phyloP scores from a whole-genome alignment of 805 yeast genomes.

The Jamesozyma hellenica region DNA sequence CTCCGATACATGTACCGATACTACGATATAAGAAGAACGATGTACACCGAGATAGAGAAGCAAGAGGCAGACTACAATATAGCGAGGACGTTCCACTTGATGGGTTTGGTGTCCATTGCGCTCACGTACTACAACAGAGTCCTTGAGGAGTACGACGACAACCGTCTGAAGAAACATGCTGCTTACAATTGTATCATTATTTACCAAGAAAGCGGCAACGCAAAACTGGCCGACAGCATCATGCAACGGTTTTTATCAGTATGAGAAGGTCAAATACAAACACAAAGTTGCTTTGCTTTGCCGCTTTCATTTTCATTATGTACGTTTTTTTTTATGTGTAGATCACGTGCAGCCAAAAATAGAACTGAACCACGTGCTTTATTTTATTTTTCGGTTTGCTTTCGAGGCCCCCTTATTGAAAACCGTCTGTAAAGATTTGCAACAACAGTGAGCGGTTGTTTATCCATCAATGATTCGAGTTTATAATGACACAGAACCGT shows the following conservation, averaged over 20 bases:
- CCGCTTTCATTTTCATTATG: too few species aligned
- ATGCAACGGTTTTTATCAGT: slow-evolving; percentile 57
- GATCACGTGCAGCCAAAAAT: too few species aligned
- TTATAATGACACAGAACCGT: too few species aligned
- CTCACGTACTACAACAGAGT: slow-evolving; percentile 64
- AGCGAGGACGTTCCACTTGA: slow-evolving; percentile 75
- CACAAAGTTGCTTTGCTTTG: too few species aligned
- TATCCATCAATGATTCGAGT: too few species aligned
- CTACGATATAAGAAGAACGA: slow-evolving; percentile 37
- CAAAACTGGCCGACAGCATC: slow-evolving; percentile 48
- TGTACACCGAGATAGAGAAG: slow-evolving; percentile 33
- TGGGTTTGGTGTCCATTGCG: slow-evolving; percentile 71
- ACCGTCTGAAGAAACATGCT: slow-evolving; percentile 62
- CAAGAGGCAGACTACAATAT: slow-evolving; percentile 78
- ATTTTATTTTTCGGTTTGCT: too few species aligned
- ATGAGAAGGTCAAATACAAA: too few species aligned
- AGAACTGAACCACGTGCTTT: too few species aligned
- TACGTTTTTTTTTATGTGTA: too few species aligned
- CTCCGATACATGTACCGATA: slow-evolving; percentile 70
- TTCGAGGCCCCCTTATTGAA: too few species aligned
- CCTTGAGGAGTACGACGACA: slow-evolving; percentile 41
- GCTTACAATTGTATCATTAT: slow-evolving; percentile 77
- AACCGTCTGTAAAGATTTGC: too few species aligned
- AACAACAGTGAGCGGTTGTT: too few species aligned
- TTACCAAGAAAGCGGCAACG: slow-evolving; percentile 67